phyloP scores from a whole-genome alignment of 2,329 filamentous ascomycete species.

The Diplodia sapinea region DNA sequence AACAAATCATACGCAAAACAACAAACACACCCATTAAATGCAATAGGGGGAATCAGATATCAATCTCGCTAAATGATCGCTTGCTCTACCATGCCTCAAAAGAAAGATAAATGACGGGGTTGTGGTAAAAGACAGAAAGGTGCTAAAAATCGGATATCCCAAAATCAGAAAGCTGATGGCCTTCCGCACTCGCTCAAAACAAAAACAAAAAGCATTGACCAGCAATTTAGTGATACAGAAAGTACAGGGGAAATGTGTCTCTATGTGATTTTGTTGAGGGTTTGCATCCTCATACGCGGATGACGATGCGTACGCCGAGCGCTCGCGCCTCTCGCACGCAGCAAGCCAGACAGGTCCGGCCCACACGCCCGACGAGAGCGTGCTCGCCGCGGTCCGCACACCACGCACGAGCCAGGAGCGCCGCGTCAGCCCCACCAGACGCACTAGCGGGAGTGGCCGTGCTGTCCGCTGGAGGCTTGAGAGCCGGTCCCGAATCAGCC shows the following conservation, averaged over 20 bases:
- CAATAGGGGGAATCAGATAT: constrained; percentile 1
- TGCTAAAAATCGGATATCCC: constrained; percentile 23
- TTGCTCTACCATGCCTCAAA: constrained; percentile 12
- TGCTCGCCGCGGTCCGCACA: constrained; percentile 78
- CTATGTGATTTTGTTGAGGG: not conserved
- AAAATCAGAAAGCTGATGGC: constrained; percentile 11
- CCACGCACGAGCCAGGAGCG: constrained; percentile 73
- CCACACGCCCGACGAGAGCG: constrained; percentile 70
- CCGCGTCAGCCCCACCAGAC: constrained; percentile 63
- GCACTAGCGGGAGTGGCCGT: not conserved
- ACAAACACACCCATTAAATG: constrained; percentile 15
- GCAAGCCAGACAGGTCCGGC: constrained; percentile 74
- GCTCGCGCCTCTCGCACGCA: constrained; percentile 76
- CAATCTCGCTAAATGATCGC: constrained; percentile 24
- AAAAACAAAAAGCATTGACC: constrained; percentile 20
- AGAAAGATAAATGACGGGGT: not conserved
- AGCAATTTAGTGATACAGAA: constrained; percentile 23
- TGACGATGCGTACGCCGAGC: constrained; percentile 71
- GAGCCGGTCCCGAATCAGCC: constrained; percentile 1
- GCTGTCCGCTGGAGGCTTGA: not conserved
- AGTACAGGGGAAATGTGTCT: not conserved
- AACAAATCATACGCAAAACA: not conserved
- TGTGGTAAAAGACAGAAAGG: not conserved
- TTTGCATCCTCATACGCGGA: constrained; percentile 41
- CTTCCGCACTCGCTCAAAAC: constrained; percentile 4